Base-by-base conservation (phyloP, 352 stramenopile species). In the Poterioochromonas sp. region DNA sequence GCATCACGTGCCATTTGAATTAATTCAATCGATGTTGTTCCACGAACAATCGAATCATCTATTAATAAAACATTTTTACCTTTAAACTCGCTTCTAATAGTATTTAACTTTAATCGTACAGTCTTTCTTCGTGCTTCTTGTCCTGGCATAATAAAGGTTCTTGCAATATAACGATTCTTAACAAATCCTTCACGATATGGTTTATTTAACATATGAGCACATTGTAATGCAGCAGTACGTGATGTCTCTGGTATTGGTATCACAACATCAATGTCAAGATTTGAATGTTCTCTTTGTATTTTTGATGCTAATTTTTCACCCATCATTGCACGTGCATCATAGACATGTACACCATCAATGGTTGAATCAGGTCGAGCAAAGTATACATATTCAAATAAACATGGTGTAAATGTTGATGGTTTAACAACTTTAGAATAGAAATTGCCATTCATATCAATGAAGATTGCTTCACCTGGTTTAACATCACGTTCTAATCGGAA, bases 311-410 rank as follows among this genome's bases (percentile, higher is more conserved):
- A 89, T 86, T 97, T 97, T 81, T 91, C 88, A 76, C 96, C 96
- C 95, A 99, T 99, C 80, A 97, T 97, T 37, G 97, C 90, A 37
- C 95, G 89, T 29, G 94, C 92, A 82, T 97, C 90, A 86, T 99
- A 99, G 15, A 99, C 94, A 37, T 90, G 97, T n/a, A 98, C 92
- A 53, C 94, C 94, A 83, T 99, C 94, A 83, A 99, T 68, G 15
- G 39, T 95, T 68, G 92, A 98, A 86, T 99, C 96, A 8, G 96
- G 96, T 54, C 96, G 91, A 0, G 95, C 93, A 87, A 99, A 99
- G 86, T 99, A 99, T 43, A 99, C 95, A 71, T 99, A 97, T 87
- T 99, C 96, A 83, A 99, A 99, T 80, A 99, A 97, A 84, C 96
- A 99, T 29, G 95, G 95, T 12, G 85, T 88, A 18, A 96, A 87